Base-by-base conservation (phyloP, 2,329 filamentous ascomycete genomes). In the Trichoderma oligosporum region DNA sequence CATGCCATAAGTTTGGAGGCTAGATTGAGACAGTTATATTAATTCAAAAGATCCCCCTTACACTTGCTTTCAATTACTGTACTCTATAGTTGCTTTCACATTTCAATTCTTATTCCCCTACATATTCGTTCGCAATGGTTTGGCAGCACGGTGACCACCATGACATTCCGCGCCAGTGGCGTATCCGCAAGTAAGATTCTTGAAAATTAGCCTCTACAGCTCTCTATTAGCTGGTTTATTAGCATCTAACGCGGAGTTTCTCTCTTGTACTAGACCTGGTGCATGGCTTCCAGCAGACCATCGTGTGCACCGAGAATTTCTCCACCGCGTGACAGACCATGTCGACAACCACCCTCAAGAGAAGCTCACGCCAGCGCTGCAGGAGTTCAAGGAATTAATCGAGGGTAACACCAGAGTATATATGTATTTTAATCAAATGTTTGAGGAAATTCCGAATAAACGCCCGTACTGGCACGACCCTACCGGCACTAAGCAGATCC, bases 351-450 rank as follows among this genome's bases (percentile, higher is more conserved):
- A 80, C 57, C 71, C 73, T 7, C 65, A 71, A 4, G 71, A 78
- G 62, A 68, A 78, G 2, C 74, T 89, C 0, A 76, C 80, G 11
- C 85, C 84, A 0, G 83, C 83, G 0, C 70, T 89, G 0, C 64
- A 78, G 60, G 86, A 88, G 61, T 88, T 90, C 73, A 77, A 84
- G 65, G 68, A 80, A 1, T 72, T 89, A 22, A 89, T 90, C 61
- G 86, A 89, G 67, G 69, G 69, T 25, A 83, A 83, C 61, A 73
- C 84, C 1, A 78, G 84, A 20, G 73, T 89, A 24, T 85, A 83
- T 73, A 84, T 89, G 78, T 82, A 85, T 67, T 82, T 88, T 65
- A 74, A 74, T 22, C 74, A 79, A 61, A 89, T 89, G 87, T 89
- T 87, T 70, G 75, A 81, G 27, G 83, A 59, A 22, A 57, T 59